These are phyloP conservation scores for Geotrichum aggregatum DNA, from an alignment of 1,139 yeast species.

Conservation along the genomic window DNA sequence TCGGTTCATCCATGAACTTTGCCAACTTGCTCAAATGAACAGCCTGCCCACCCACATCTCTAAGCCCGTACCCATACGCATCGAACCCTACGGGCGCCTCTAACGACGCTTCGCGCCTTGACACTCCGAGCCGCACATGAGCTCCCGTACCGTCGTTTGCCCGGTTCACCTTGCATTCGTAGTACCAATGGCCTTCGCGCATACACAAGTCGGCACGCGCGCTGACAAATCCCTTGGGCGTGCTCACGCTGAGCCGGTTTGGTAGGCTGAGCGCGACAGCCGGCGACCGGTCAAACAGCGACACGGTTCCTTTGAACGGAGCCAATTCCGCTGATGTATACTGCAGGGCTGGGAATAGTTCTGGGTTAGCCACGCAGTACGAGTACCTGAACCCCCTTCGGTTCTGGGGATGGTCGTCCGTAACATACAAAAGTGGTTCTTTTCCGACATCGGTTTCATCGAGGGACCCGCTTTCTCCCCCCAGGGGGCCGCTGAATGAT, in stretches of 20 bases:
- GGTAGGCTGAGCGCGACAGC: slow-evolving; percentile 49
- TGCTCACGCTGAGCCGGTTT: slow-evolving; percentile 46
- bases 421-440: slow-evolving; percentile 38
- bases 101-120: slow-evolving; percentile 77
- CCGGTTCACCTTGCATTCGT: slow-evolving; percentile 60
- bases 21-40: slow-evolving; percentile 71
- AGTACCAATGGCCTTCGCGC: slow-evolving; percentile 74
- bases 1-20: slow-evolving; percentile 51
- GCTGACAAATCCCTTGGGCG: slow-evolving; percentile 75
- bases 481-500: not conserved
- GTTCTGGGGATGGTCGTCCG: slow-evolving; percentile 77
- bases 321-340: slow-evolving; percentile 73
- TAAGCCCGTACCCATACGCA: slow-evolving; percentile 85
- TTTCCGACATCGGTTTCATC: not conserved
- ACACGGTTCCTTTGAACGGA: slow-evolving; percentile 60
- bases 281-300: slow-evolving; percentile 68
- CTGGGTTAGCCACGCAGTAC: slow-evolving; percentile 71
- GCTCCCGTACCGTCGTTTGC: slow-evolving; percentile 38
- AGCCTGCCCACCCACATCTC: slow-evolving; percentile 77
- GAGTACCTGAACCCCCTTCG: slow-evolving; percentile 77
- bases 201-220: slow-evolving; percentile 71
- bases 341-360: slow-evolving; percentile 50
- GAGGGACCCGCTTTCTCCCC: not conserved
- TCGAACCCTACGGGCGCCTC: slow-evolving; percentile 97
- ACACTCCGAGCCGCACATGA: slow-evolving; percentile 80